A percentile compares a stretch with the other conserved stretches of the same genome.
phyloP scores from a whole-genome alignment of 2,329 filamentous ascomycete genomes.

The Aciculosporium take region DNA sequence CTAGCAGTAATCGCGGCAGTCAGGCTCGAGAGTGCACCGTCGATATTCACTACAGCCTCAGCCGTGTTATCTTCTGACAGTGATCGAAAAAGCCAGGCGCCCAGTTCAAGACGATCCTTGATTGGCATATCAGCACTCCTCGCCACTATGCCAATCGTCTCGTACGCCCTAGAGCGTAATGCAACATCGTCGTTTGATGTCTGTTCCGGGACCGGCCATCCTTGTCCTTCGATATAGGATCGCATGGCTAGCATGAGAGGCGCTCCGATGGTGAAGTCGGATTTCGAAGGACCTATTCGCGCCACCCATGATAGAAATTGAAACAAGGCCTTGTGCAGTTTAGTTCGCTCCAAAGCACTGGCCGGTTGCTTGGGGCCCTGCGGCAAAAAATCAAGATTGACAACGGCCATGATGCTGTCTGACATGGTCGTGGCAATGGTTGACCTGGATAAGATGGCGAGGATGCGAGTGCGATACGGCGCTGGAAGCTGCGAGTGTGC shows the following conservation, averaged over 20 bases:
- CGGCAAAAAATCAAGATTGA: constrained; percentile 48
- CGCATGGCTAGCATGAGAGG: constrained; percentile 55
- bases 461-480: constrained; percentile 61
- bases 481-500: constrained; percentile 62
- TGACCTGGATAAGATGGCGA: constrained; percentile 65
- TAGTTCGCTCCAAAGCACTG: constrained; percentile 58
- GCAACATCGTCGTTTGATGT: constrained; percentile 44
- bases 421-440: constrained; percentile 56
- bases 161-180: constrained; percentile 70
- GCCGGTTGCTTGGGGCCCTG: constrained; percentile 18
- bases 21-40: constrained; percentile 72
- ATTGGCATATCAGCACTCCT: constrained; percentile 46
- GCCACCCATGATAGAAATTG: constrained; percentile 80
- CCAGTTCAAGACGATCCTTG: constrained; percentile 38
- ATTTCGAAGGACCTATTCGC: constrained; percentile 46
- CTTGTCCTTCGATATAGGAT: constrained; percentile 63
- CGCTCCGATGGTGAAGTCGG: constrained; percentile 52
- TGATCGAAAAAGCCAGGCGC: constrained; percentile 68
- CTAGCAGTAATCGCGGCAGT: constrained; percentile 29
- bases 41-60: constrained; percentile 72
- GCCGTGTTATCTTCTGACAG: constrained; percentile 65
- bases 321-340: constrained; percentile 71
- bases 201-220: constrained; percentile 60
- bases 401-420: constrained; percentile 51
- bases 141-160: constrained; percentile 74